A percentile compares a stretch with the other conserved stretches of the same genome.
These are phyloP conservation scores for Decorospora gaudefroyi DNA, from an alignment of 2,329 filamentous ascomycete species.

Conservation along the genomic window DNA sequence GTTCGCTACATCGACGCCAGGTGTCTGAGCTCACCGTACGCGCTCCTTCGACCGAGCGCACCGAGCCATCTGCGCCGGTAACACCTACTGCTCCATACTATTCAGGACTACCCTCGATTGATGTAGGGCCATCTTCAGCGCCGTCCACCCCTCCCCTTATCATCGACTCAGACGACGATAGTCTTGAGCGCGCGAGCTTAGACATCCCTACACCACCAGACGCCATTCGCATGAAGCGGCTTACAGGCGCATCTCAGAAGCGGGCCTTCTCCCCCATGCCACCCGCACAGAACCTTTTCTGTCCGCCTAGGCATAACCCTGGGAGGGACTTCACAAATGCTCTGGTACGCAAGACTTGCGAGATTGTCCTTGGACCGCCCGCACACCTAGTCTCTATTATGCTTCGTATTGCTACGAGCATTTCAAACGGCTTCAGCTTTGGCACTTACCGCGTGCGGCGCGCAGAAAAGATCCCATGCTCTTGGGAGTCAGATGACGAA, in stretches of 20 bases:
- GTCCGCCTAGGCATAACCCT: conserved; percentile 52
- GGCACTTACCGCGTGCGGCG: conserved; percentile 41
- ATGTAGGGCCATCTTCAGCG: conserved; percentile 36
- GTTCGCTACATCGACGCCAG: conserved; percentile 43
- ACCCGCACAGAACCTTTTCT: conserved; percentile 67
- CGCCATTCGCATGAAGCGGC: conserved; percentile 44
- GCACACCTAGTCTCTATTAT: conserved; percentile 77
- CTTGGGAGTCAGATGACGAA: conserved; percentile 64
- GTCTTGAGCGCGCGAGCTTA: conserved; percentile 45
- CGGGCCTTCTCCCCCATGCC: conserved; percentile 70
- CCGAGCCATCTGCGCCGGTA: conserved; percentile 20
- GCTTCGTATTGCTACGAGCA: conserved; percentile 77
- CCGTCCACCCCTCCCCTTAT: conserved; percentile 54
- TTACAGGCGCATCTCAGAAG: conserved; percentile 60
- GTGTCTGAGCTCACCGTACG: conserved; percentile 46
- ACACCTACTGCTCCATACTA: conserved; percentile 32
- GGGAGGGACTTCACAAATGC: conserved; percentile 53
- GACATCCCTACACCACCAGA: conserved; percentile 50
- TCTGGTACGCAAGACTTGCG: conserved; percentile 75
- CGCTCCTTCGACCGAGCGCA: conserved; percentile 23
- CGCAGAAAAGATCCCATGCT: conserved; percentile 51
- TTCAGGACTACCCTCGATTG: conserved; percentile 25
- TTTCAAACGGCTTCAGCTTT: conserved; percentile 58
- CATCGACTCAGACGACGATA: conserved; percentile 52
- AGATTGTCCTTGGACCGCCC: conserved; percentile 79